Base-by-base conservation (phyloP, 176 grass and related monocot genomes). In the Echinochloa phyllopogon region DNA sequence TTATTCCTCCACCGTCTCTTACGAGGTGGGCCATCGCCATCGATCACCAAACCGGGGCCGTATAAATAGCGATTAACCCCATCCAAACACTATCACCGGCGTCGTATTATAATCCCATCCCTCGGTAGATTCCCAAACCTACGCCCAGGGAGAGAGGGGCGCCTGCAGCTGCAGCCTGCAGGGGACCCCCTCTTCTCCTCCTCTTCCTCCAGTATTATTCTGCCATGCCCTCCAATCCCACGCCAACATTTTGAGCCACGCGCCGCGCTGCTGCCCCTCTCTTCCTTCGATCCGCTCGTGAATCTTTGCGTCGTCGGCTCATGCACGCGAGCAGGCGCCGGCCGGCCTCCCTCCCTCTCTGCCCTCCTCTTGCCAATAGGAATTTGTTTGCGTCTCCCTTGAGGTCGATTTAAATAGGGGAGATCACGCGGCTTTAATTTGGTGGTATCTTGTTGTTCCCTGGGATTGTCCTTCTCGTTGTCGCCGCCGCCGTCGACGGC, bases 21-120 rank as follows among this genome's bases (percentile, higher is more conserved):
- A 72, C 87, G 84, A 92, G 81, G 87, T 82, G 81, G 76, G 49
- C 47, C 79, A 79, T 86, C 73, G 70, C 69, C 75, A 89, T 89
- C 77, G n/a, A 25, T 72, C 65, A 56, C 62, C 80, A 36, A 76
- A 61, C 13, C 47, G 21, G 11, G n/a, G n/a, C 74, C 79, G 65
- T 51, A 90, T 81, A 81, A 86, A 71, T 65, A 87, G 40, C 5
- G 6, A 55, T 89, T 87, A 29, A 1, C 20, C 51, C 77, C 74
- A 89, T 78, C 38, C 64, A n/a, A 56, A 43, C 66, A 41, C 50
- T 29, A 45, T 45, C 68, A 49, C 6, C 37, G 43, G 7, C 44
- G 2, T 49, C 51, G 10, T 78, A 56, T 77, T 73, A 70, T 82
- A 90, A 48, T 77, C 72, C 69, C 6, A 7, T 49, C 3, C 11